phyloP scores from a whole-genome alignment of 2,329 filamentous ascomycete species.

The Aspergillus bombycis region DNA sequence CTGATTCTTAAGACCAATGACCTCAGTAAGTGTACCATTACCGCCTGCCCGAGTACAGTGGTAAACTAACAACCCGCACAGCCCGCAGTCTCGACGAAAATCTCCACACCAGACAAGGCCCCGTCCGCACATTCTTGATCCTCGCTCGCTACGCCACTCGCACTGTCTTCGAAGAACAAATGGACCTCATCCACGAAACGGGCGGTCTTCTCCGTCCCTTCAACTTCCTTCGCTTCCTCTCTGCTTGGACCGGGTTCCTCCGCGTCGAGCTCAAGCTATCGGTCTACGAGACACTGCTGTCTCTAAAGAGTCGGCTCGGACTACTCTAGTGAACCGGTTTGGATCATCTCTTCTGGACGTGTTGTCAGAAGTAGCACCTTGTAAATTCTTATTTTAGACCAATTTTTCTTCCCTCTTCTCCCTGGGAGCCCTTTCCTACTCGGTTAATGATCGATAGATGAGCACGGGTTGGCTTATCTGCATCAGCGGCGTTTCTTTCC shows the following conservation, averaged over 20 bases:
- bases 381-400: slow-evolving; percentile 22
- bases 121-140: slow-evolving; percentile 65
- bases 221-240: slow-evolving; percentile 56
- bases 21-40: slow-evolving; percentile 60
- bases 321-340: slow-evolving; percentile 24
- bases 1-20: slow-evolving; percentile 98
- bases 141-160: slow-evolving; percentile 66
- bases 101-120: slow-evolving; percentile 58
- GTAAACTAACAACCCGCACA: slow-evolving; percentile 29
- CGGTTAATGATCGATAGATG: slow-evolving; percentile 6
- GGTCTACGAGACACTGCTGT: slow-evolving; percentile 61
- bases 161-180: slow-evolving; percentile 64
- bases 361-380: slow-evolving; percentile 1
- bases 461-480: slow-evolving; percentile 10
- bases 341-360: neutral
- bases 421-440: neutral
- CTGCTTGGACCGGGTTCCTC: slow-evolving; percentile 57
- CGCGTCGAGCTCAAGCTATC: slow-evolving; percentile 61
- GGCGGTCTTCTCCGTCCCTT: slow-evolving; percentile 56
- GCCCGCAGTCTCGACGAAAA: slow-evolving; percentile 89
- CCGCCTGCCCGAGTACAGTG: neutral
- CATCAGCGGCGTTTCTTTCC: slow-evolving; percentile 8
- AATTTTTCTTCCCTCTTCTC: slow-evolving; percentile 16
- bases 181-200: slow-evolving; percentile 53
- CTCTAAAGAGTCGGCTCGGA: slow-evolving; percentile 54